Evolutionary conservation across 2,329 filamentous ascomycete genomes (phyloP).

Genomic region (Alternaria sp.): DNA sequence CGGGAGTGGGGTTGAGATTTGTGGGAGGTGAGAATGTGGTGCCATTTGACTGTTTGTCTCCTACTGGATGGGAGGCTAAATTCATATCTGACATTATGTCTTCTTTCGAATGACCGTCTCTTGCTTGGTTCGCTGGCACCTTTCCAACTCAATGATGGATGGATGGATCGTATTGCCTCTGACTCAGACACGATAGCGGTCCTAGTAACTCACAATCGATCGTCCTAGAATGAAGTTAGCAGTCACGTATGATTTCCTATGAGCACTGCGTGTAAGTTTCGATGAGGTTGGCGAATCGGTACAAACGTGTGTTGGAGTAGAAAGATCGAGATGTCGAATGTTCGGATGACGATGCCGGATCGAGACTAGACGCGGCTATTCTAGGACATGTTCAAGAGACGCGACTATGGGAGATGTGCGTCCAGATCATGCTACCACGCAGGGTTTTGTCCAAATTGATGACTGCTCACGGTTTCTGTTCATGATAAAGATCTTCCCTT

Average conservation of each 20-base stretch:
- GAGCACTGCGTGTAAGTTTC: background rate
- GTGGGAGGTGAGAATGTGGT: background rate
- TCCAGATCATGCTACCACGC: background rate
- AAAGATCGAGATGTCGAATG: background rate
- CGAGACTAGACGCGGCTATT: slow-evolving; percentile 16
- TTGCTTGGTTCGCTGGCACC: background rate
- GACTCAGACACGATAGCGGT: background rate
- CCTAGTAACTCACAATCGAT: background rate
- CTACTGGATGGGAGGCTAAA: slow-evolving; percentile 13
- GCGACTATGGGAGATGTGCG: fast-evolving
- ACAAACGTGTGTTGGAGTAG: background rate
- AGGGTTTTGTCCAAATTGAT: background rate
- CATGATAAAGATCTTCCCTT: background rate
- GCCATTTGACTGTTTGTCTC: slow-evolving; percentile 5
- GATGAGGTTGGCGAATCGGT: background rate
- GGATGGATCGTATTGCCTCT: background rate
- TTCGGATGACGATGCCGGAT: slow-evolving; percentile 12
- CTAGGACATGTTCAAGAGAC: background rate
- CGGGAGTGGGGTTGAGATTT: slow-evolving; percentile 30
- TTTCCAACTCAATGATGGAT: background rate
- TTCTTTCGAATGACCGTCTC: background rate
- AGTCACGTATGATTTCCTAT: fast-evolving
- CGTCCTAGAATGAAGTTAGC: too few species aligned
- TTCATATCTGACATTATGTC: slow-evolving; percentile 22
- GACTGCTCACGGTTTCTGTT: background rate